Percentiles rank a stretch among this genome's conserved stretches.
Conservation (phyloP, 202 grass and related monocot species). For the Setaria italica region DNA sequence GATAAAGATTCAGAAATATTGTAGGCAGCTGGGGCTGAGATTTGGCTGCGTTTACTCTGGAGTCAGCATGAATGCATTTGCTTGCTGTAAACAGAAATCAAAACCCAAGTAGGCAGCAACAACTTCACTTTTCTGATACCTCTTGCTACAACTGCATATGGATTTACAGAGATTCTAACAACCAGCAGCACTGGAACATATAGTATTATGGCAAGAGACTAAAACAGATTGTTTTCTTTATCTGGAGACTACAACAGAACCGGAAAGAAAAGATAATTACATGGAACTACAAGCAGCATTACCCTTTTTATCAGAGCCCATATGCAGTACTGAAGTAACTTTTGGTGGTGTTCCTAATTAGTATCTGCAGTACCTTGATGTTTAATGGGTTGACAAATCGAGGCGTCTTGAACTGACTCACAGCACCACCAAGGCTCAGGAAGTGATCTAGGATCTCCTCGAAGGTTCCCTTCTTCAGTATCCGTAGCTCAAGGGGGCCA, state of each 20-base stretch:
- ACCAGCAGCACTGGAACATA: slow-evolving; percentile 38
- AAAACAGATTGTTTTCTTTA: slow-evolving; percentile 35
- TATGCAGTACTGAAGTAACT: slow-evolving; percentile 88
- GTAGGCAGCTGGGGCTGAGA: not conserved
- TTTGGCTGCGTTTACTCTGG: not conserved
- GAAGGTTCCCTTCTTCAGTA: slow-evolving; percentile 83
- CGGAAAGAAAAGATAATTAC: slow-evolving; percentile 42
- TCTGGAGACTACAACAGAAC: slow-evolving; percentile 36
- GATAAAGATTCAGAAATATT: not conserved
- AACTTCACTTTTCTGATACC: slow-evolving; percentile 30
- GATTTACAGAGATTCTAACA: slow-evolving; percentile 43
- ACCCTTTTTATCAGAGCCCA: slow-evolving; percentile 31
- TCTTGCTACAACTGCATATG: slow-evolving; percentile 23
- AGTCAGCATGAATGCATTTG: not conserved
- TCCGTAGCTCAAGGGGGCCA: slow-evolving; percentile 78
- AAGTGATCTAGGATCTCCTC: slow-evolving; percentile 78
- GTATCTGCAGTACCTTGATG: slow-evolving; percentile 74
- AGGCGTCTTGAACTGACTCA: slow-evolving; percentile 97
- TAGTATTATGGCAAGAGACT: slow-evolving; percentile 35
- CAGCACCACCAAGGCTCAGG: slow-evolving; percentile 63
- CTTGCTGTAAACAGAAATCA: slow-evolving; percentile 14
- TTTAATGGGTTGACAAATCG: slow-evolving; percentile 69
- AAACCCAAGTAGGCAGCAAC: not conserved
- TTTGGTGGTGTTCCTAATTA: slow-evolving; percentile 57
- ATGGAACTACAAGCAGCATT: slow-evolving; percentile 30